Base-by-base conservation (phyloP, 192 early-diverging fungal genomes). In the Backusella tarrabulga region DNA sequence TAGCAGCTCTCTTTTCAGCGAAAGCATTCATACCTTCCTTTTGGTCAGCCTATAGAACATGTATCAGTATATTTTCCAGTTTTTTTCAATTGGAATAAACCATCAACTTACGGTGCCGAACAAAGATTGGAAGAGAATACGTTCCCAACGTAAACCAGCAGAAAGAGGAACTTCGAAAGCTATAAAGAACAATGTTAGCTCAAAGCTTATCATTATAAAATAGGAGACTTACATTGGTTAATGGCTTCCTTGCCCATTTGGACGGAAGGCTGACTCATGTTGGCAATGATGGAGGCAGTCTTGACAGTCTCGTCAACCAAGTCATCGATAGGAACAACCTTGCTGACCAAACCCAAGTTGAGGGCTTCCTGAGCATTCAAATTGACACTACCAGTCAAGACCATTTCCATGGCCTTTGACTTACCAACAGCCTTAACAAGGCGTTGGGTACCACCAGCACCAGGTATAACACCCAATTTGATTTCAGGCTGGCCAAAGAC, bases 401-500 rank as follows among this genome's bases (percentile, higher is more conserved):
- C 86, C 87, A 97, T 89, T 84, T 99, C 96, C 98, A 99, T 99
- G 46, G 97, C 95, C 90, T 97, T 98, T 40, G 96, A 94, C 88
- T 99, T 99, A 74, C 98, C 98, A 71, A 99, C 90, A 29, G 95
- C 96, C 76, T 91, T 91, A 63, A 95, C 95, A 81, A 99, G 88
- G 54, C 93, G 87, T 82, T 94, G 93, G 19, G 92, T 93, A 44
- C 93, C 93, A 71, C 93, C 93, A 60, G 93, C 93, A 67, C 93
- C 97, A 12, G 98, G 96, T 46, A 99, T 98, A n/a, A 92, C 93
- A 80, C 97, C 98, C 50, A 99, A 91, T 84, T 95, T 99, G 86
- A 99, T 98, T 80, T 99, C 98, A 34, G 98, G 98, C 86, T 99
- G 98, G 29, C 96, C 98, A 84, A 99, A 99, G 42, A 91, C 90